These are phyloP conservation scores for Penicillium sp. DNA, from an alignment of 2,329 filamentous ascomycete species.

Conservation along the genomic window DNA sequence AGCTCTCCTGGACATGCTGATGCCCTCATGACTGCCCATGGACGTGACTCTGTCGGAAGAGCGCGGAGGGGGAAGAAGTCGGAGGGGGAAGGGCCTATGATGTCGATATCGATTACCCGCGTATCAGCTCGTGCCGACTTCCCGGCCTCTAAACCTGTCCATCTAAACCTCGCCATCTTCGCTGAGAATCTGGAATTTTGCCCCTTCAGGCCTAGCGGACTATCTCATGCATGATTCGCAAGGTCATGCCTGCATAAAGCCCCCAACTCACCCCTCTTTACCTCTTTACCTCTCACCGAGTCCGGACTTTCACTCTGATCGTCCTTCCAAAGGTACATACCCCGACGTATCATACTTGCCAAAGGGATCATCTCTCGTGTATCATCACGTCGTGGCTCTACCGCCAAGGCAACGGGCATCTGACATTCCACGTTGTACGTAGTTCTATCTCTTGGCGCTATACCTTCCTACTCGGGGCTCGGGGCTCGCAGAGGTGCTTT, in stretches of 20 bases:
- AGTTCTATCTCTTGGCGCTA: neutral
- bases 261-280: neutral
- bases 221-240: neutral
- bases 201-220: conserved; percentile 16
- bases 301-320: neutral
- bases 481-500: neutral
- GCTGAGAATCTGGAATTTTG: conserved; percentile 20
- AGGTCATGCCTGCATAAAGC: neutral
- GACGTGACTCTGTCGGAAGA: conserved; percentile 5
- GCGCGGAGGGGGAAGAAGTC: conserved; percentile 3
- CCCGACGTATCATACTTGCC: conserved; percentile 4
- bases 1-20: neutral
- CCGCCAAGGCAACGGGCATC: conserved; percentile 14
- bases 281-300: neutral
- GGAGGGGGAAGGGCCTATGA: conserved; percentile 6
- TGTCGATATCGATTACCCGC: conserved; percentile 9
- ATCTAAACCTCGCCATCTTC: conserved; percentile 4
- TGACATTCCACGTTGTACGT: neutral
- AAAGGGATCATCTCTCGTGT: conserved; percentile 3
- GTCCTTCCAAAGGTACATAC: neutral
- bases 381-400: conserved; percentile 1
- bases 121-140: conserved; percentile 18
- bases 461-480: neutral
- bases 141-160: conserved; percentile 3
- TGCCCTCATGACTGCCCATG: neutral